Evolutionary conservation across 345 rosid species (phyloP).

Genomic region (Adansonia digitata): DNA sequence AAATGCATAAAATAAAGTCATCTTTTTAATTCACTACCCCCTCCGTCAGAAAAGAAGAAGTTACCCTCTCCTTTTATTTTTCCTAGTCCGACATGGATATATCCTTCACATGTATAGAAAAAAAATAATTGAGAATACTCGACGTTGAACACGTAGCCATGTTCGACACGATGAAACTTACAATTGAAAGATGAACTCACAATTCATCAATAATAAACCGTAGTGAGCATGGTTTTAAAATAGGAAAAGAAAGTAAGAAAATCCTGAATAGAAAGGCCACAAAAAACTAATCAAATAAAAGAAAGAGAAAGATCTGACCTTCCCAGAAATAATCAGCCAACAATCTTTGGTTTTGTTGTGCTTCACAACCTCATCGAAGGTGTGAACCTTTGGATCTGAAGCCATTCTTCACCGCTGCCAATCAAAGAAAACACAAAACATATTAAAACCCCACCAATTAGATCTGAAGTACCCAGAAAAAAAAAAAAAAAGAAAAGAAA

Average conservation of each 20-base stretch:
- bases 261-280: not conserved
- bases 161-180: not conserved
- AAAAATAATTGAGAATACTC: not conserved
- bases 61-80: no score
- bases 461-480: not conserved
- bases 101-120: no score
- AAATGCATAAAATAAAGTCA: not conserved
- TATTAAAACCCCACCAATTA: constrained; percentile 15
- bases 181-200: not conserved
- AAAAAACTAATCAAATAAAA: not conserved
- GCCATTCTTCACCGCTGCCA: constrained; percentile 47
- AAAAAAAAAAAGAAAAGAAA: not conserved
- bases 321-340: constrained; percentile 83
- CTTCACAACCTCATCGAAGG: constrained; percentile 65
- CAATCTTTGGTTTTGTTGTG: constrained; percentile 89
- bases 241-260: not conserved
- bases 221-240: not conserved
- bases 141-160: not conserved
- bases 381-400: constrained; percentile 49
- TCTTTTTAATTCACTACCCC: not conserved
- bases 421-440: constrained; percentile 18
- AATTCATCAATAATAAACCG: not conserved
- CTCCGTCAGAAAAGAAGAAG: not conserved
- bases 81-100: no score
- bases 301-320: constrained; percentile 54